A percentile compares a stretch with the other conserved stretches of the same genome.
These are phyloP conservation scores for Nepenthes mirabilis DNA, from an alignment of 148 eudicot species.

Conservation along the genomic window DNA sequence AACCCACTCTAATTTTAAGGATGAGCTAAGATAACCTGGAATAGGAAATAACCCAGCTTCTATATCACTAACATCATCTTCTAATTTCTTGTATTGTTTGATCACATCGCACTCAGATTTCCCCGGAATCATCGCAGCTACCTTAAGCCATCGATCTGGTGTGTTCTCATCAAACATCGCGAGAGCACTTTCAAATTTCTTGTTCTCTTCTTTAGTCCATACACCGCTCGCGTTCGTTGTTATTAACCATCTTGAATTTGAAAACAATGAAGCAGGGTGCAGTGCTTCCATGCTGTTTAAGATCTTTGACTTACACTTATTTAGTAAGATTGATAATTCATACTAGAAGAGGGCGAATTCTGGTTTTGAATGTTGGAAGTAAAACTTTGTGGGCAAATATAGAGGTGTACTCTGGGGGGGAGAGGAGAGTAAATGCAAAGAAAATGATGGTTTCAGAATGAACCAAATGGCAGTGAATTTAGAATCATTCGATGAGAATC, in stretches of 20 bases:
- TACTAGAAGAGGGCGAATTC: no score
- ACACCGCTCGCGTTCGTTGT: not conserved
- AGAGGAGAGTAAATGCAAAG: not conserved
- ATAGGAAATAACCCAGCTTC: constrained; percentile 79
- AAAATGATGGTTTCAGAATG: not conserved
- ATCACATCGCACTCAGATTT: constrained; percentile 59
- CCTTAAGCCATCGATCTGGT: constrained; percentile 65
- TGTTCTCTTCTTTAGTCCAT: constrained; percentile 95
- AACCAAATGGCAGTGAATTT: no score
- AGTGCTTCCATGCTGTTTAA: not conserved
- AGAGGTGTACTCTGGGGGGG: not conserved
- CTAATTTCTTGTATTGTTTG: constrained; percentile 54
- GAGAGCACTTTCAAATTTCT: constrained; percentile 69
- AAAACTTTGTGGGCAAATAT: no score
- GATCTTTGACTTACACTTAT: not conserved
- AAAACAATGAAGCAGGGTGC: not conserved
- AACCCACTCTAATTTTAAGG: constrained; percentile 43
- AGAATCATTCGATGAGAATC: not conserved
- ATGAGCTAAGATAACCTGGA: constrained; percentile 59
- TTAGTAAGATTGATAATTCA: no score
- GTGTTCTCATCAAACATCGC: constrained; percentile 57
- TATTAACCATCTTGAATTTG: not conserved
- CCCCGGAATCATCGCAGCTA: constrained; percentile 72
- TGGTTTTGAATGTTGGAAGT: no score
- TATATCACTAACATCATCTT: constrained; percentile 65